Percentiles rank a stretch among this genome's conserved stretches.
Evolutionary conservation across 2,329 filamentous ascomycete genomes (phyloP).

Genomic region (Neopestalotiopsis sp.): DNA sequence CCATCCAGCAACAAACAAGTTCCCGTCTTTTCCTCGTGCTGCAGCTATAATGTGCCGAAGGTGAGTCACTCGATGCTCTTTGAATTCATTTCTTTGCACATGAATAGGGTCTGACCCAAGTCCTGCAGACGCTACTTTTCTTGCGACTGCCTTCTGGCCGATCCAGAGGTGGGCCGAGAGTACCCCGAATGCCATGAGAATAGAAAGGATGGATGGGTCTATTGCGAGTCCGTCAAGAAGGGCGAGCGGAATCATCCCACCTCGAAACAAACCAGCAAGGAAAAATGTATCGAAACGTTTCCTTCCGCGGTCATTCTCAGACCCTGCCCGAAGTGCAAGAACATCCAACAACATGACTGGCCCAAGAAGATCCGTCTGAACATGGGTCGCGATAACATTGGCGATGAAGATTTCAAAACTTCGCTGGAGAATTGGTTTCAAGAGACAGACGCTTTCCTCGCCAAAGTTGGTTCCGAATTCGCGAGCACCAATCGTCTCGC

Average conservation of each 20-base stretch:
- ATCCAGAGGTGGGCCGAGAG: too few species aligned
- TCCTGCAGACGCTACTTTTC: too few species aligned
- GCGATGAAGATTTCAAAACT: not conserved
- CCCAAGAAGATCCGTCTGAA: not conserved
- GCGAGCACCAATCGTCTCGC: too few species aligned
- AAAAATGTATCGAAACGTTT: not conserved
- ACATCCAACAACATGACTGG: not conserved
- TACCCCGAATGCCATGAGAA: too few species aligned
- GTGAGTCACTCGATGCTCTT: too few species aligned
- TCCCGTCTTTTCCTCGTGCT: too few species aligned
- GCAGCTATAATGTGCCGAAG: too few species aligned
- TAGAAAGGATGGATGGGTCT: not conserved
- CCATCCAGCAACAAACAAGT: too few species aligned
- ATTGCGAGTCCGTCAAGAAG: not conserved
- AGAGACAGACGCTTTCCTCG: not conserved
- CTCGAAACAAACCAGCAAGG: not conserved
- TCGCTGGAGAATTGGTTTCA: not conserved
- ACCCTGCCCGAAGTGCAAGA: not conserved
- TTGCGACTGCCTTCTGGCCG: too few species aligned
- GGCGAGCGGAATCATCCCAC: not conserved
- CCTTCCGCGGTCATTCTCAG: not conserved
- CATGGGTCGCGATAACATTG: not conserved
- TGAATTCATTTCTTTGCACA: too few species aligned
- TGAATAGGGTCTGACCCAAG: too few species aligned
- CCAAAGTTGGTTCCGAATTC: not conserved